These are phyloP conservation scores for Fusarium brachygibbosum DNA, from an alignment of 2,329 filamentous ascomycete species.

Conservation along the genomic window DNA sequence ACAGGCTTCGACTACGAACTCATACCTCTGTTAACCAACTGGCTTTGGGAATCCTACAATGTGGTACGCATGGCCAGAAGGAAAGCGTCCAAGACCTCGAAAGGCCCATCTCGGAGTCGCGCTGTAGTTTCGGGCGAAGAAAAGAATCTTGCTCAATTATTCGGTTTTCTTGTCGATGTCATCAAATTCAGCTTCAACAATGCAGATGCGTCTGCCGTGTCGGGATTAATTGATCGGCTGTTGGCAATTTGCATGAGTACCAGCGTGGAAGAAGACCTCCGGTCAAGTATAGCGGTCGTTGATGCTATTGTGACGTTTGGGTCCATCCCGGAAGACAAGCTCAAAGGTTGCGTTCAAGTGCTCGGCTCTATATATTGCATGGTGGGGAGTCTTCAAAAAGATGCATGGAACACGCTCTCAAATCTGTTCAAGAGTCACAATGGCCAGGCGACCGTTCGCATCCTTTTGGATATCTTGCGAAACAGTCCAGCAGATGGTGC, in stretches of 20 bases:
- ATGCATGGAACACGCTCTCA: conserved; percentile 77
- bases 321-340: conserved; percentile 72
- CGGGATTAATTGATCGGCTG: conserved; percentile 71
- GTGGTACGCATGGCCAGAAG: conserved; percentile 66
- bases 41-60: conserved; percentile 70
- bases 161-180: conserved; percentile 74
- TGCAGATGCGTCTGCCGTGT: conserved; percentile 72
- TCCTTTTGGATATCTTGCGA: conserved; percentile 73
- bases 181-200: conserved; percentile 83
- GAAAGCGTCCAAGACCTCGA: conserved; percentile 57
- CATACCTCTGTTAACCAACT: conserved; percentile 71
- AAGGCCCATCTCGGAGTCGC: conserved; percentile 54
- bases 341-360: conserved; percentile 76
- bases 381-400: conserved; percentile 70
- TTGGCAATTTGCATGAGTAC: conserved; percentile 78
- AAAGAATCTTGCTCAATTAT: conserved; percentile 73
- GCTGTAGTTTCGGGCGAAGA: conserved; percentile 65
- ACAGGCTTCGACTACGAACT: conserved; percentile 77
- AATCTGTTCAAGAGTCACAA: conserved; percentile 81
- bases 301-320: conserved; percentile 80
- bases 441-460: conserved; percentile 75
- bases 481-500: conserved; percentile 61
- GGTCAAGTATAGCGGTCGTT: conserved; percentile 75
- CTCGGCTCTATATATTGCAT: conserved; percentile 79
- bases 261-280: conserved; percentile 73